These are phyloP conservation scores for Nannizzia gypsea DNA, from an alignment of 2,329 filamentous ascomycete species.

Conservation along the genomic window DNA sequence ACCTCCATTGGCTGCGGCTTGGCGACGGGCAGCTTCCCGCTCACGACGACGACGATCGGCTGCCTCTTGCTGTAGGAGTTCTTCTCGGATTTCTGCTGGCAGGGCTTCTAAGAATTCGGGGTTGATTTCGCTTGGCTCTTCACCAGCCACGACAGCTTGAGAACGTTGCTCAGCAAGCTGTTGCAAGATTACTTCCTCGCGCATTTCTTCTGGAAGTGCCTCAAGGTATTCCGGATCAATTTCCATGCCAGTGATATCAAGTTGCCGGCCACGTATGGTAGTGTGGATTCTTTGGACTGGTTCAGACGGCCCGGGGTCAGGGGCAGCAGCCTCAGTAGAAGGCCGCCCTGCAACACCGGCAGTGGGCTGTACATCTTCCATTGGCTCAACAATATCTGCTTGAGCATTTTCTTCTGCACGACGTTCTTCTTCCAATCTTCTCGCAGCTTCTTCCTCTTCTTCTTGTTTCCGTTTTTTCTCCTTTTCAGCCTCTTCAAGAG, in stretches of 20 bases:
- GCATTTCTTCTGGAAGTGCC: conserved; percentile 91
- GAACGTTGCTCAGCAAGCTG: conserved; percentile 74
- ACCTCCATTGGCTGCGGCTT: conserved; percentile 41
- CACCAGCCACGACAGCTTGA: conserved; percentile 57
- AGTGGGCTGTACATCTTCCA: conserved; percentile 64
- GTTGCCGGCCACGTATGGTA: conserved; percentile 70
- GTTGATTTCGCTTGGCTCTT: conserved; percentile 57
- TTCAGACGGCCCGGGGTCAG: conserved; percentile 38
- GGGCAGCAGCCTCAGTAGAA: conserved; percentile 24
- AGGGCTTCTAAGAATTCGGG: conserved; percentile 89
- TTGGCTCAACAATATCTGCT: conserved; percentile 41
- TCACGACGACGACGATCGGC: conserved; percentile 79
- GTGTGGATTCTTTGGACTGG: conserved; percentile 56
- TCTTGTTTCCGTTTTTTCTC: conserved; percentile 57
- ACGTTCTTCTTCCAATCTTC: conserved; percentile 31
- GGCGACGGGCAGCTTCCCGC: conserved; percentile 66
- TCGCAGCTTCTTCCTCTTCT: conserved; percentile 52
- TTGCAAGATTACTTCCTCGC: conserved; percentile 89
- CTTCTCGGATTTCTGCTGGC: conserved; percentile 76
- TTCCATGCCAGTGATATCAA: conserved; percentile 87
- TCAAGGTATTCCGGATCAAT: conserved; percentile 92
- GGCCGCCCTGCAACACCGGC: conserved; percentile 28
- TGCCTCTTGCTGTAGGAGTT: conserved; percentile 82
- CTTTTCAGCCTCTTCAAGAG: conserved; percentile 59
- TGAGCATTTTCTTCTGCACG: conserved; percentile 47